phyloP scores from a whole-genome alignment of 2,329 filamentous ascomycete genomes.

The Talaromyces sp. region DNA sequence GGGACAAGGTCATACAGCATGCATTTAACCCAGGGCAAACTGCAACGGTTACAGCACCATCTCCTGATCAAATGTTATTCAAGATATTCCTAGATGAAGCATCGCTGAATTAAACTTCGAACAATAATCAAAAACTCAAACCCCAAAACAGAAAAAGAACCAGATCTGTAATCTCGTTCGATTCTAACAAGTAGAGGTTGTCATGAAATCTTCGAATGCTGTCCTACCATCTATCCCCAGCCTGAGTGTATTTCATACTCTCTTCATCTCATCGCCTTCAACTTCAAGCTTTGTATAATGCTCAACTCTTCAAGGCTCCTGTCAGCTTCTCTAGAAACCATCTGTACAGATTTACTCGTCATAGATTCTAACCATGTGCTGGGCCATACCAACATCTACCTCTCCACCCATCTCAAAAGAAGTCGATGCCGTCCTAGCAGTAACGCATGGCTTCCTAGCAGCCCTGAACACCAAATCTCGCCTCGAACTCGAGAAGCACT shows the following conservation, averaged over 20 bases:
- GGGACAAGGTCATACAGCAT: conserved; percentile 10
- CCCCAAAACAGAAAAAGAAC: not conserved
- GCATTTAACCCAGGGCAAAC: not conserved
- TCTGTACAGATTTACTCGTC: too few relatives aligned
- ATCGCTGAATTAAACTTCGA: not conserved
- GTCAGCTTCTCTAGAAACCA: too few relatives aligned
- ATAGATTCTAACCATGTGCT: conserved; percentile 24
- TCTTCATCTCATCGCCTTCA: not conserved
- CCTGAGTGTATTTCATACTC: not conserved
- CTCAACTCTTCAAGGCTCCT: too few relatives aligned
- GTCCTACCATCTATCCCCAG: not conserved
- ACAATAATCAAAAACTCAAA: not conserved
- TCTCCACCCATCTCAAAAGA: conserved; percentile 12
- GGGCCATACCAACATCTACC: conserved; percentile 10
- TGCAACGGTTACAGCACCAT: conserved; percentile 14
- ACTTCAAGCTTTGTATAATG: not conserved
- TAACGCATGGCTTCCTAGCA: conserved; percentile 33
- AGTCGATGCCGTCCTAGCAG: conserved; percentile 29
- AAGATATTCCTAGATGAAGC: not conserved
- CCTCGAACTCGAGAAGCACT: conserved; percentile 38
- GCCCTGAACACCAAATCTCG: conserved; percentile 35
- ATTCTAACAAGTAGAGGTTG: too few relatives aligned
- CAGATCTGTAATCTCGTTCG: not conserved
- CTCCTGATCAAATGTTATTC: not conserved
- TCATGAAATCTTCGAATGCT: too few relatives aligned